Percentiles rank a stretch among this genome's conserved stretches.
Conservation (phyloP, 2,329 filamentous ascomycete species). For the Albophoma yamanashiensis region DNA sequence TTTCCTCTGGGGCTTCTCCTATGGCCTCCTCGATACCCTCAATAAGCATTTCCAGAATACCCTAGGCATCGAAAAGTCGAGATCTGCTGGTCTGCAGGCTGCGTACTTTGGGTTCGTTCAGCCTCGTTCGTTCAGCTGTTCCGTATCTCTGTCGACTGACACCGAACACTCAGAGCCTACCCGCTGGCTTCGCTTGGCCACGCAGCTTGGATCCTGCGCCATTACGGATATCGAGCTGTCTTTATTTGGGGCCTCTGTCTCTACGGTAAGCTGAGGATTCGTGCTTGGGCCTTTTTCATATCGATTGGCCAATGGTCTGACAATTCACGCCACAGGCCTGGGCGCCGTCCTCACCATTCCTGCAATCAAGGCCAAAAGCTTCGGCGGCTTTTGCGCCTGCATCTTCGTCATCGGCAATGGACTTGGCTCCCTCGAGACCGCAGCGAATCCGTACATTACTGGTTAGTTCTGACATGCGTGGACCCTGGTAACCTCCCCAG, state of each 20-base stretch:
- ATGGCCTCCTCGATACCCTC: constrained; percentile 35
- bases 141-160: neutral
- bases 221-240: constrained; percentile 54
- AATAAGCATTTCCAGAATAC: constrained; percentile 38
- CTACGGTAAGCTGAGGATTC: constrained; percentile 27
- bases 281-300: neutral
- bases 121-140: constrained; percentile 8
- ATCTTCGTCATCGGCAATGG: constrained; percentile 69
- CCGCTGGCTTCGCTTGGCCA: constrained; percentile 60
- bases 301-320: neutral
- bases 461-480: constrained; percentile 13
- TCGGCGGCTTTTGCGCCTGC: constrained; percentile 61
- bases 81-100: constrained; percentile 35
- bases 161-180: constrained; percentile 37
- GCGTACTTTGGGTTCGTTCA: constrained; percentile 43
- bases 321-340: constrained; percentile 23
- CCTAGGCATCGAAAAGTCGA: constrained; percentile 31
- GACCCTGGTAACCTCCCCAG: neutral
- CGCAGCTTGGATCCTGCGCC: constrained; percentile 52
- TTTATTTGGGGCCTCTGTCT: constrained; percentile 59
- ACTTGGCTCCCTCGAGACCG: constrained; percentile 64
- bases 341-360: constrained; percentile 44
- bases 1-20: constrained; percentile 37
- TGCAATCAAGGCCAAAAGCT: constrained; percentile 51
- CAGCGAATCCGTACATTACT: constrained; percentile 65